Percentiles rank a stretch among this genome's conserved stretches.
phyloP scores from a whole-genome alignment of 2,329 filamentous ascomycete genomes.

The Ascochyta viciae-villosae region DNA sequence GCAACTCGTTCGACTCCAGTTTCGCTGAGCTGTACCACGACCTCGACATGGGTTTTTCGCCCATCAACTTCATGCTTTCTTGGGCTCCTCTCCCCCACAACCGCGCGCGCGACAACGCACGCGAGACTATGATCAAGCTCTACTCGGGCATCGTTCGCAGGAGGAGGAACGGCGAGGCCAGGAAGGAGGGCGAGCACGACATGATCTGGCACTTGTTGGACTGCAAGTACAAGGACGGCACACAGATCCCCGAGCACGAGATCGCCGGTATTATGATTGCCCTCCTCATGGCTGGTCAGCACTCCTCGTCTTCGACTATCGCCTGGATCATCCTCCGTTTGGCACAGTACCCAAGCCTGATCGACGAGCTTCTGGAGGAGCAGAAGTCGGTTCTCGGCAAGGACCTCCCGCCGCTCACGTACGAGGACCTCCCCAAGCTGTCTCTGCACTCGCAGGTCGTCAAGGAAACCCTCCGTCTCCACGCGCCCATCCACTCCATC shows the following conservation, averaged over 20 bases:
- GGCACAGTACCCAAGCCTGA: conserved; percentile 76
- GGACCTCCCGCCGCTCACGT: conserved; percentile 76
- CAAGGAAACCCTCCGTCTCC: conserved; percentile 89
- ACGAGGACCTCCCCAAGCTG: conserved; percentile 79
- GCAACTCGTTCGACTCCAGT: conserved; percentile 77
- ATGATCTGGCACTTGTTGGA: conserved; percentile 94
- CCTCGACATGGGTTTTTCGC: conserved; percentile 87
- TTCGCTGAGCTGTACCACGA: conserved; percentile 87
- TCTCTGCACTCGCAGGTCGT: conserved; percentile 84
- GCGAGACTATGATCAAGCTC: conserved; percentile 78
- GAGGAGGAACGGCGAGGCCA: conserved; percentile 64
- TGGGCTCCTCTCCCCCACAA: conserved; percentile 92
- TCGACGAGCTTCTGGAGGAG: conserved; percentile 83
- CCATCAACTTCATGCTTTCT: conserved; percentile 88
- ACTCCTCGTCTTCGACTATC: conserved; percentile 83
- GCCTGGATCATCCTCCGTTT: conserved; percentile 86
- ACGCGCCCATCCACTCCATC: conserved; percentile 94
- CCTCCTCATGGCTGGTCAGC: conserved; percentile 88
- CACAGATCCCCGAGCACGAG: conserved; percentile 79
- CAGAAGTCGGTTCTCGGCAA: conserved; percentile 76
- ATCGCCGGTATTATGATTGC: conserved; percentile 95
- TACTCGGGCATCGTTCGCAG: conserved; percentile 84
- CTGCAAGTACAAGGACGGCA: conserved; percentile 83
- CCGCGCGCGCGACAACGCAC: conserved; percentile 78
- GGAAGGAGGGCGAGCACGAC: conserved; percentile 64